These are phyloP conservation scores for Cyberlindnera japonica DNA, from an alignment of 805 yeast genomes.

Conservation along the genomic window DNA sequence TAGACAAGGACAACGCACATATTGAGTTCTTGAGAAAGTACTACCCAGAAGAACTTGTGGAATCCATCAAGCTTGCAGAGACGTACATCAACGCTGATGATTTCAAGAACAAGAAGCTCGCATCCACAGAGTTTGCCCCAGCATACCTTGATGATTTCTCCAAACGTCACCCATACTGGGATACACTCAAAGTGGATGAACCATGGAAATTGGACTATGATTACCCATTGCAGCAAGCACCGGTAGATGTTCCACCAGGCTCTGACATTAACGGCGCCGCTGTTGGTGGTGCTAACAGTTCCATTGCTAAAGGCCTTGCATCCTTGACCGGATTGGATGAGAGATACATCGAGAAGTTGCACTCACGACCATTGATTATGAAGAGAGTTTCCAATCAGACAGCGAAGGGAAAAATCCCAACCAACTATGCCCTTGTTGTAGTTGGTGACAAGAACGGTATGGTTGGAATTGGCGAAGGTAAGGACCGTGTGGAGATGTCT, in stretches of 20 bases:
- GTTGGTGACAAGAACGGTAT: conserved; percentile 93
- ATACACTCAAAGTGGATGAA: conserved; percentile 47
- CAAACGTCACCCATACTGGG: conserved; percentile 73
- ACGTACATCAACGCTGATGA: conserved; percentile 64
- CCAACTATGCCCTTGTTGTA: conserved; percentile 78
- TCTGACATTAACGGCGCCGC: conserved; percentile 30
- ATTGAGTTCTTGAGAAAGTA: conserved; percentile 53
- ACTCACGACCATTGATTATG: conserved; percentile 62
- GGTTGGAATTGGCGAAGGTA: conserved; percentile 94
- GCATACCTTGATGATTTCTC: conserved; percentile 68
- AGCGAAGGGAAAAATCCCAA: conserved; percentile 82
- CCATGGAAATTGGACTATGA: conserved; percentile 46
- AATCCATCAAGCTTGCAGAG: conserved; percentile 81
- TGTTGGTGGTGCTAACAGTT: conserved; percentile 20
- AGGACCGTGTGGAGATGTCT: conserved; percentile 71
- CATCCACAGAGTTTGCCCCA: conserved; percentile 59
- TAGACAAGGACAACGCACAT: conserved; percentile 24
- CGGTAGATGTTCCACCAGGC: conserved; percentile 52
- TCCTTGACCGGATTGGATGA: conserved; percentile 64
- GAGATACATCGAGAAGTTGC: conserved; percentile 54
- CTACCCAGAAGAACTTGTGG: conserved; percentile 77
- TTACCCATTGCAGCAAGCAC: conserved; percentile 55
- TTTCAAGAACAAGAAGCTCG: conserved; percentile 40
- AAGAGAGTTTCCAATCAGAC: conserved; percentile 90
- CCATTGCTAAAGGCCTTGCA: conserved; percentile 51